Conservation (phyloP, 768 basidiomycete species). For the Hirschioporus abietinus region DNA sequence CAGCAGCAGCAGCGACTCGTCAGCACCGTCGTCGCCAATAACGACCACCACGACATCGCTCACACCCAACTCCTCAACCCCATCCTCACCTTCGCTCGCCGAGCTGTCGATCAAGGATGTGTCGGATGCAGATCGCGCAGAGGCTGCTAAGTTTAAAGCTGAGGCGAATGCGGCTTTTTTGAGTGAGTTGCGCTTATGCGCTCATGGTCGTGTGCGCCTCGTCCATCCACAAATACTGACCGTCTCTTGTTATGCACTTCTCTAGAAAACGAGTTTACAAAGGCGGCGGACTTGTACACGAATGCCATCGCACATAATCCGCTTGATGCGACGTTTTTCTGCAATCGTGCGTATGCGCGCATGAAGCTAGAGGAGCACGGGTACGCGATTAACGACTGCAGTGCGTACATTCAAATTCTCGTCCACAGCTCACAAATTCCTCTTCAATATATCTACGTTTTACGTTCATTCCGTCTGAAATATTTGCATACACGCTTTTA, state of each 20-base stretch:
- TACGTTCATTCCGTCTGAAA: background rate
- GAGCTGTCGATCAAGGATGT: constrained; percentile 50
- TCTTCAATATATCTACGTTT: background rate
- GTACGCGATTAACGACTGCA: constrained; percentile 82
- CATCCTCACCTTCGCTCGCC: constrained; percentile 53
- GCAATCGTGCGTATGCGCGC: constrained; percentile 88
- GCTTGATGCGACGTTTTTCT: constrained; percentile 84
- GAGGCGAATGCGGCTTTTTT: constrained; percentile 87
- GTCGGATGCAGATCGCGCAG: constrained; percentile 63
- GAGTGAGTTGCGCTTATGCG: constrained; percentile 35
- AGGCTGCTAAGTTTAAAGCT: constrained; percentile 69
- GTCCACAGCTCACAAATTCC: too few relatives aligned
- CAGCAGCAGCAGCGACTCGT: constrained; percentile 5
- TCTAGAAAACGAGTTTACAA: constrained; percentile 68
- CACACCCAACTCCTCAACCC: constrained; percentile 49
- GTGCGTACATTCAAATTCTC: constrained; percentile 40
- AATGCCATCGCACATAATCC: constrained; percentile 86
- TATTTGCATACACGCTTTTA: background rate
- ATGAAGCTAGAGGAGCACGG: constrained; percentile 94
- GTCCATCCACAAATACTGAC: constrained; percentile 8
- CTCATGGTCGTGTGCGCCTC: constrained; percentile 2
- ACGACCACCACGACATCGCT: constrained; percentile 1
- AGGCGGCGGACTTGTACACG: constrained; percentile 75
- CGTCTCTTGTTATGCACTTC: constrained; percentile 5
- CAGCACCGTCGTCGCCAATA: background rate